Evolutionary conservation across 352 stramenopile genomes (phyloP).

Genomic region (Phytophthora vignae): DNA sequence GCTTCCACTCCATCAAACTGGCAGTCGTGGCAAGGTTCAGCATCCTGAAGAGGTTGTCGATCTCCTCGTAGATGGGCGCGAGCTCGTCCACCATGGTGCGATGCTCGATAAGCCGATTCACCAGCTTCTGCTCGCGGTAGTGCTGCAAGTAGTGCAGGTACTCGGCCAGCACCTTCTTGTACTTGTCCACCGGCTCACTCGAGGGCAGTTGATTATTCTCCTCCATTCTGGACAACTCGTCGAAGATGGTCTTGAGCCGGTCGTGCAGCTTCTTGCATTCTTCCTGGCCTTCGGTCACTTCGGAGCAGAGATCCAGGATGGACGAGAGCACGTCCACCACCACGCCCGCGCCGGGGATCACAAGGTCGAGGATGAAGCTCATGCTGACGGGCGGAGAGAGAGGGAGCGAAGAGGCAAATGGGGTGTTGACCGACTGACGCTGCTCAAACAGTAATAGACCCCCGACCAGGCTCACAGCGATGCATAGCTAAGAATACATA

Average conservation of each 20-base stretch:
- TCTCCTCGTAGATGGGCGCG: constrained; percentile 23
- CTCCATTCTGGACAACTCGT: constrained; percentile 7
- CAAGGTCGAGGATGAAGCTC: constrained; percentile 14
- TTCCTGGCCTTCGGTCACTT: constrained; percentile 19
- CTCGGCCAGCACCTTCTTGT: constrained; percentile 6
- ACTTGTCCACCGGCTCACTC: neutral
- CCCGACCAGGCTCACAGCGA: neutral
- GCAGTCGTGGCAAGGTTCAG: constrained; percentile 22
- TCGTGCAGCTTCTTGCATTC: constrained; percentile 6
- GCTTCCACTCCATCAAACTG: neutral
- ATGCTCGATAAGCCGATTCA: constrained; percentile 10
- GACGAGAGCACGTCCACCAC: constrained; percentile 4
- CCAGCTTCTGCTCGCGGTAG: constrained; percentile 18
- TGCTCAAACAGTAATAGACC: neutral
- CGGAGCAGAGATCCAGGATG: constrained; percentile 6
- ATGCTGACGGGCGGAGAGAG: neutral
- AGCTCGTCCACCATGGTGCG: constrained; percentile 30
- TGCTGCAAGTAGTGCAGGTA: constrained; percentile 9
- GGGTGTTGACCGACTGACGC: neutral
- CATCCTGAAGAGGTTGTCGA: constrained; percentile 38
- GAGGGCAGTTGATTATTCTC: neutral
- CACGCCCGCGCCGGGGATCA: constrained; percentile 8
- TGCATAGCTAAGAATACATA: neutral
- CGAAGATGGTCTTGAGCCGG: constrained; percentile 6
- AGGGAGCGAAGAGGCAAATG: neutral